These are phyloP conservation scores for Trichoderma erinaceum DNA, from an alignment of 495 filamentous ascomycete genomes.

Conservation along the genomic window DNA sequence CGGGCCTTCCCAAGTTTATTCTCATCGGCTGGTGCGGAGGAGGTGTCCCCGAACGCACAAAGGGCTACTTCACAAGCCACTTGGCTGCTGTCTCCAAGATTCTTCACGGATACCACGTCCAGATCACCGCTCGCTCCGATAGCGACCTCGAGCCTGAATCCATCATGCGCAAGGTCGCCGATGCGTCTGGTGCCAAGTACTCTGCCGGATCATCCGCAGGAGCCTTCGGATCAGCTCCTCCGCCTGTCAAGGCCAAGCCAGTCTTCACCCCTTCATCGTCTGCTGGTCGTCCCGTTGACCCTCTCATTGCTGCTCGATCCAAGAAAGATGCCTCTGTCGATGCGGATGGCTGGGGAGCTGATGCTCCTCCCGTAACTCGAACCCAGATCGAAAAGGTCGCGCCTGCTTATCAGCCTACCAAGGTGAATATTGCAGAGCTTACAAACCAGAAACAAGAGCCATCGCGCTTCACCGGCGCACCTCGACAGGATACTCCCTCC, in stretches of 20 bases:
- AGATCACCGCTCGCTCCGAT: conserved; percentile 90
- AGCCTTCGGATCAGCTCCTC: conserved; percentile 45
- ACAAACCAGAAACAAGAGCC: conserved; percentile 61
- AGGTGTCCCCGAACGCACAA: conserved; percentile 95
- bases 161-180: conserved; percentile 90
- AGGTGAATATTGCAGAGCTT: conserved; percentile 78
- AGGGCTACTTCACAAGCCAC: conserved; percentile 97
- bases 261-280: conserved; percentile 76
- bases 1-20: conserved; percentile 81
- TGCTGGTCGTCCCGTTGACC: conserved; percentile 55
- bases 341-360: conserved; percentile 89
- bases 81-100: conserved; percentile 80
- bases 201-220: conserved; percentile 54
- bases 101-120: conserved; percentile 94
- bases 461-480: conserved; percentile 43
- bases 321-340: conserved; percentile 39
- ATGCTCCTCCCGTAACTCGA: conserved; percentile 83
- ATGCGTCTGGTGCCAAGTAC: conserved; percentile 94
- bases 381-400: conserved; percentile 88
- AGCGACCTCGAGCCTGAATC: conserved; percentile 76
- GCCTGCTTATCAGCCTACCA: conserved; percentile 87
- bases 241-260: conserved; percentile 73
- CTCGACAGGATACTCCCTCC: conserved; percentile 32
- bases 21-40: conserved; percentile 97
- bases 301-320: conserved; percentile 49